Conservation (phyloP, 768 basidiomycete genomes). For the Boletus coccyginus region DNA sequence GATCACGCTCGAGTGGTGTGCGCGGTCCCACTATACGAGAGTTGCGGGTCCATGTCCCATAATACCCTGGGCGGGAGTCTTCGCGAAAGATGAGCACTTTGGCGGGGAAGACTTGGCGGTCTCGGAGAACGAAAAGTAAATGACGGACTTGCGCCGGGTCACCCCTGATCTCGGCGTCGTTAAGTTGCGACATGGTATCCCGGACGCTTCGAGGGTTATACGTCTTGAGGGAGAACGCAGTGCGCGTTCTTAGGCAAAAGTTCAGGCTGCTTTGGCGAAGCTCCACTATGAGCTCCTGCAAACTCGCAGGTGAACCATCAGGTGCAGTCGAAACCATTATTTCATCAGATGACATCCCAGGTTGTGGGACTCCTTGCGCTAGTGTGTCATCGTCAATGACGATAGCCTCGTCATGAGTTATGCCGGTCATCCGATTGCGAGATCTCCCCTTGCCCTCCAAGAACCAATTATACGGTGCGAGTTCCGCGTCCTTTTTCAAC, state of each 20-base stretch:
- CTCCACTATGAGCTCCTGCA: conserved; percentile 21
- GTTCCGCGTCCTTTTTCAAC: conserved; percentile 66
- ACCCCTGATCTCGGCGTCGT: conserved; percentile 74
- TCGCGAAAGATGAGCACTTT: conserved; percentile 84
- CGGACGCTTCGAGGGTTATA: conserved; percentile 39
- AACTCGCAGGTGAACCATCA: neutral
- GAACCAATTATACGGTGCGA: conserved; percentile 79
- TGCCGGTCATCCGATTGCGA: conserved; percentile 19
- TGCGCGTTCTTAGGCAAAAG: conserved; percentile 19
- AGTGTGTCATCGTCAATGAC: conserved; percentile 48
- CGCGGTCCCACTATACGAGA: conserved; percentile 80
- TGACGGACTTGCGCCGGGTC: conserved; percentile 66
- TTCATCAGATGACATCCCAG: conserved; percentile 4
- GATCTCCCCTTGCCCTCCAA: conserved; percentile 29
- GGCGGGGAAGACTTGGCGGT: conserved; percentile 61
- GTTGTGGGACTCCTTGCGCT: conserved; percentile 5
- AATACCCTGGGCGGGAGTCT: conserved; percentile 89
- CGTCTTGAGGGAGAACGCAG: conserved; percentile 26
- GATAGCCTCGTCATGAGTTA: conserved; percentile 47
- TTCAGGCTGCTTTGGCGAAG: conserved; percentile 30
- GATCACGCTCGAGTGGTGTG: conserved; percentile 77
- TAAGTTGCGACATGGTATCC: conserved; percentile 57
- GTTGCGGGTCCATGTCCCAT: conserved; percentile 89
- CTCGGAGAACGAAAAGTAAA: conserved; percentile 57
- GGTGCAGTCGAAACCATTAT: neutral